Conservation (phyloP, 495 filamentous ascomycete species). For the Rhypophila decipiens region DNA sequence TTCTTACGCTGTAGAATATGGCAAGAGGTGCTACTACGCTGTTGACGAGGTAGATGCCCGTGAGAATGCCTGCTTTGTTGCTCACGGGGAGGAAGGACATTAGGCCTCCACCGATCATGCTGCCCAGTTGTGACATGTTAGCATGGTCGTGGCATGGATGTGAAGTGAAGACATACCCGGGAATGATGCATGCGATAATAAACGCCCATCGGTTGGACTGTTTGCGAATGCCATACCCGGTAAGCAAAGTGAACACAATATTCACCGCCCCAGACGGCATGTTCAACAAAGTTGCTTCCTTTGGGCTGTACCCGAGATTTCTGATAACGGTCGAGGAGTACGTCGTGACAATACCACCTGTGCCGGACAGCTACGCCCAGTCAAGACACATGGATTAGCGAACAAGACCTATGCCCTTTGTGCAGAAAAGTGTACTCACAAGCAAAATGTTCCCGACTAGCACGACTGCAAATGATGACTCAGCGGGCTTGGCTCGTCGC, state of each 20-base stretch:
- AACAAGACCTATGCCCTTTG: too few species aligned
- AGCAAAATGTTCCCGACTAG: too few species aligned
- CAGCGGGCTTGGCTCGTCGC: too few species aligned
- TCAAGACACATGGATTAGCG: too few species aligned
- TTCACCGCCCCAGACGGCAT: slow-evolving; percentile 53
- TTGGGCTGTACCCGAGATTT: slow-evolving; percentile 49
- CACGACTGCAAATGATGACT: too few species aligned
- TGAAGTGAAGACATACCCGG: not conserved
- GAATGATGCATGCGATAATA: slow-evolving; percentile 26
- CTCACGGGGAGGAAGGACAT: slow-evolving; percentile 52
- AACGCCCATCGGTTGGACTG: slow-evolving; percentile 31
- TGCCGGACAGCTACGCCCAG: slow-evolving; percentile 43
- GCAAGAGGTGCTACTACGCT: slow-evolving; percentile 46
- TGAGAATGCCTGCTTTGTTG: slow-evolving; percentile 44
- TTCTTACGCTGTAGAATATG: slow-evolving; percentile 29
- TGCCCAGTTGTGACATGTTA: not conserved
- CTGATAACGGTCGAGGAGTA: slow-evolving; percentile 56
- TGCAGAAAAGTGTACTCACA: too few species aligned
- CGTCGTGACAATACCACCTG: slow-evolving; percentile 54
- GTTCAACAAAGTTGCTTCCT: slow-evolving; percentile 51
- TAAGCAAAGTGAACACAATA: slow-evolving; percentile 48
- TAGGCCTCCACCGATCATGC: slow-evolving; percentile 50
- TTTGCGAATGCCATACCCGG: slow-evolving; percentile 35
- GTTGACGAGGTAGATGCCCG: slow-evolving; percentile 61
- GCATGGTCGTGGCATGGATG: not conserved